phyloP scores from a whole-genome alignment of 164 flowering plant species.

The Aristolochia contorta region DNA sequence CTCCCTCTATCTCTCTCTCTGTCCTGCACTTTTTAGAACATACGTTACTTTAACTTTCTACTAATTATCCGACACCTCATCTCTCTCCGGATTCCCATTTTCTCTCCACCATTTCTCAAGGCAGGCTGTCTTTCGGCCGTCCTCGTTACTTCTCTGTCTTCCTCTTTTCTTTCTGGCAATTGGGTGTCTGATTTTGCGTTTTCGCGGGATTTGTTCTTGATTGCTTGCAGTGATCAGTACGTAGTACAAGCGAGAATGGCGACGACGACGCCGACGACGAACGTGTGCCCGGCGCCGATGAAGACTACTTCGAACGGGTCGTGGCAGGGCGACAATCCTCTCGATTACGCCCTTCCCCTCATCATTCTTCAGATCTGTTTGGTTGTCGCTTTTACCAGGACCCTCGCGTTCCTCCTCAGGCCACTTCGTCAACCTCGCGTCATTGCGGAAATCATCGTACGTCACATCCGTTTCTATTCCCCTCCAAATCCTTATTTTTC shows the following conservation, averaged over 20 bases:
- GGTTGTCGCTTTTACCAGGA: slow-evolving; percentile 18
- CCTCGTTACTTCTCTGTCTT: background rate
- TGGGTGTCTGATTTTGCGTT: too few species aligned
- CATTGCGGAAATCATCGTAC: slow-evolving; percentile 25
- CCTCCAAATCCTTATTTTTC: too few species aligned
- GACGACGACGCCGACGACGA: background rate
- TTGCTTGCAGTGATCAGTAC: too few species aligned
- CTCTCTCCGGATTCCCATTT: too few species aligned
- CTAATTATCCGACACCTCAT: too few species aligned
- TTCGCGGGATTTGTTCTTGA: background rate
- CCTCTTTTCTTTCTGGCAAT: background rate
- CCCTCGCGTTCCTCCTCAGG: slow-evolving; percentile 17
- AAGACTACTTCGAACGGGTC: slow-evolving; percentile 23
- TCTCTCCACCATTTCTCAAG: background rate
- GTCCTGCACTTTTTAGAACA: too few species aligned
- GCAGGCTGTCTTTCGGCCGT: too few species aligned
- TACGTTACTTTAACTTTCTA: too few species aligned
- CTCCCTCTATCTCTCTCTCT: too few species aligned
- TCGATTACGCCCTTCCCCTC: slow-evolving; percentile 23
- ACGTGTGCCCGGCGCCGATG: slow-evolving; percentile 16
- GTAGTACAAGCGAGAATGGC: background rate
- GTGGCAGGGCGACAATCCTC: slow-evolving; percentile 20
- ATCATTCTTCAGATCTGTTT: slow-evolving; percentile 22
- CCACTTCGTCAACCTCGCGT: slow-evolving; percentile 28
- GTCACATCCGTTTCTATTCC: background rate